Conservation (phyloP, 805 yeast genomes). For the Barnettozyma populi region DNA sequence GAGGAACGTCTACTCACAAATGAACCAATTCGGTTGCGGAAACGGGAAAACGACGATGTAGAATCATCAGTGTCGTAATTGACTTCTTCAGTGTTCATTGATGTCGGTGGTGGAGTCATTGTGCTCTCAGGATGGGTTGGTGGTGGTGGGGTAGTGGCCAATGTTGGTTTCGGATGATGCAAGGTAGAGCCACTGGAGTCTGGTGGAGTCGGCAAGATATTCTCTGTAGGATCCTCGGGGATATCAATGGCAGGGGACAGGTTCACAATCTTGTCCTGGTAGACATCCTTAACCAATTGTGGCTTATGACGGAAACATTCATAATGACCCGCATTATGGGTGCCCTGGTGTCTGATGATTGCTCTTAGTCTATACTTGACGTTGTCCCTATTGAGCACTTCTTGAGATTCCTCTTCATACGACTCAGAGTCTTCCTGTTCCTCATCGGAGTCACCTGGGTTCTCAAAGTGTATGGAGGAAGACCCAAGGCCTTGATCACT, state of each 20-base stretch:
- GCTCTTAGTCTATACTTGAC: conserved; percentile 60
- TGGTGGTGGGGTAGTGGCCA: conserved; percentile 7
- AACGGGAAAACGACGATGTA: conserved; percentile 12
- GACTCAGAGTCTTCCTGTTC: conserved; percentile 23
- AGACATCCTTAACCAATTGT: conserved; percentile 31
- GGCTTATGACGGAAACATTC: conserved; percentile 84
- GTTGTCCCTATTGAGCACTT: conserved; percentile 25
- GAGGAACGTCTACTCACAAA: conserved; percentile 7
- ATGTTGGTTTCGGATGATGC: neutral
- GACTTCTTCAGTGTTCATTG: conserved; percentile 13
- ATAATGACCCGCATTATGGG: conserved; percentile 85
- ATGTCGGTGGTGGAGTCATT: conserved; percentile 12
- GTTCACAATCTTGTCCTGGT: conserved; percentile 24
- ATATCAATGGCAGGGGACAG: conserved; percentile 26
- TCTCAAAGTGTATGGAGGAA: conserved; percentile 11
- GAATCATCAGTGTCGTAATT: conserved; percentile 19
- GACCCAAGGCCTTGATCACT: neutral
- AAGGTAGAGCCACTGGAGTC: neutral
- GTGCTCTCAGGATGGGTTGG: neutral
- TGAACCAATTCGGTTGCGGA: conserved; percentile 7
- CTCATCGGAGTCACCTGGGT: conserved; percentile 16
- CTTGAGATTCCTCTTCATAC: conserved; percentile 21
- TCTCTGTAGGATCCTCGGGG: conserved; percentile 8
- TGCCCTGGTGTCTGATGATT: conserved; percentile 79
- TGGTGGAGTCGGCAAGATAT: neutral